Evolutionary conservation across 2,329 filamentous ascomycete species (phyloP), one percentile per base, ranked within the genome.

Genomic region (Xylariales sp.): DNA sequence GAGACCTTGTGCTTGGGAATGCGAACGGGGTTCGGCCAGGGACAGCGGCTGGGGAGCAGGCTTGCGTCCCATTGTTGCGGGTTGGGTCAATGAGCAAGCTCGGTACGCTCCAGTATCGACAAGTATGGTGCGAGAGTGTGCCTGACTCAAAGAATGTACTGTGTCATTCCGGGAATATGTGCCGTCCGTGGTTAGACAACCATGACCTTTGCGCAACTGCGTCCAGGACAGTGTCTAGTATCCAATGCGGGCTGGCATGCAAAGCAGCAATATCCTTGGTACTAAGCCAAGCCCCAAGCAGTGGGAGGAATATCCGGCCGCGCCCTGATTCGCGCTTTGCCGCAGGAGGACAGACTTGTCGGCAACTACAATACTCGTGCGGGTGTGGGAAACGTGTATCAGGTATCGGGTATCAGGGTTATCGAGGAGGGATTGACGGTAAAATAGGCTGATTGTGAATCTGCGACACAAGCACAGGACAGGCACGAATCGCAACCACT

Each of bases 41-140:
- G 69, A 63, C 63, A 79, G 69, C 63, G 76, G 74, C 66, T 78
- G 70, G 51, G 74, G 76, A 62, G 69, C 73, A 56, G 71, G 64
- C 63, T 77, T 80, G 60, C 75, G 76, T 64, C 69, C 74, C 75
- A 79, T 79, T 50, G 46, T 40, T 40, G 29, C 28, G 48, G 44
- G n/a, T n/a, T n/a, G n/a, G n/a, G n/a, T n/a, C n/a, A n/a, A n/a
- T n/a, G n/a, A n/a, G n/a, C n/a, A n/a, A n/a, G n/a, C n/a, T n/a
- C n/a, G n/a, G n/a, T n/a, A n/a, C n/a, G n/a, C n/a, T n/a, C n/a
- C n/a, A n/a, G n/a, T n/a, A n/a, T n/a, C n/a, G n/a, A n/a, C n/a
- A n/a, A n/a, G n/a, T n/a, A n/a, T n/a, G n/a, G n/a, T n/a, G n/a
- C n/a, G n/a, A n/a, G n/a, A n/a, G 28, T 14, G 21, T 12, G 18